These are phyloP conservation scores for Fusarium luffae DNA, from an alignment of 2,329 filamentous ascomycete species.

Conservation along the genomic window DNA sequence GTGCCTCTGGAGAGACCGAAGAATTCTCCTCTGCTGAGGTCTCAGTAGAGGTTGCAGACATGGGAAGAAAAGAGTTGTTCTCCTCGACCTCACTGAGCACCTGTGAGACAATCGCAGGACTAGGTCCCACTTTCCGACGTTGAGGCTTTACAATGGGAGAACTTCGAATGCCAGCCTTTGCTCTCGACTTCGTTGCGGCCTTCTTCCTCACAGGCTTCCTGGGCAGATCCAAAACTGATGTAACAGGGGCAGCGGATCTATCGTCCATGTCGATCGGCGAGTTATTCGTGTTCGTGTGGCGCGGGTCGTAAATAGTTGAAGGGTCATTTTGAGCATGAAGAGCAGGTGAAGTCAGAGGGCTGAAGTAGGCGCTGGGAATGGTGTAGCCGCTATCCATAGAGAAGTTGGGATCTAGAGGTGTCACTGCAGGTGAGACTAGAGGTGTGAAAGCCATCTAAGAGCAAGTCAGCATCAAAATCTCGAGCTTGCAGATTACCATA, in stretches of 20 bases:
- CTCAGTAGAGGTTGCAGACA: constrained; percentile 58
- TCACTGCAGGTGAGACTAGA: constrained; percentile 85
- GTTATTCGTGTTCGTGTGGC: constrained; percentile 54
- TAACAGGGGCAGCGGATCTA: constrained; percentile 49
- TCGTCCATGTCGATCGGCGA: constrained; percentile 70
- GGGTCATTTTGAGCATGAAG: constrained; percentile 66
- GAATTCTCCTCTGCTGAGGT: constrained; percentile 70
- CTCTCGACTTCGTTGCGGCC: constrained; percentile 62
- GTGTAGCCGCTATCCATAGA: constrained; percentile 68
- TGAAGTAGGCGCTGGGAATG: constrained; percentile 80
- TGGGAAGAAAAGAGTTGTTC: constrained; percentile 51
- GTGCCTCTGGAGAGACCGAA: constrained; percentile 71
- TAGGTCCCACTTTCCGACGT: constrained; percentile 63
- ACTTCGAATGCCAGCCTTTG: constrained; percentile 69
- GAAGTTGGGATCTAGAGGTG: constrained; percentile 79
- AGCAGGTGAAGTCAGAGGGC: constrained; percentile 83
- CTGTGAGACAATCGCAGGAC: constrained; percentile 67
- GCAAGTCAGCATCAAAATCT: constrained; percentile 21
- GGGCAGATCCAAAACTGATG: constrained; percentile 58
- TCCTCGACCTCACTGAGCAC: constrained; percentile 65
- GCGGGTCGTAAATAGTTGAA: constrained; percentile 37
- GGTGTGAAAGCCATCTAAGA: constrained; percentile 80
- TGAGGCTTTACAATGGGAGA: constrained; percentile 79
- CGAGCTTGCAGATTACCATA: background rate
- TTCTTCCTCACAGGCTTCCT: constrained; percentile 64